phyloP scores from a whole-genome alignment of 495 filamentous ascomycete genomes.

The Symbiotaphrina buchneri region DNA sequence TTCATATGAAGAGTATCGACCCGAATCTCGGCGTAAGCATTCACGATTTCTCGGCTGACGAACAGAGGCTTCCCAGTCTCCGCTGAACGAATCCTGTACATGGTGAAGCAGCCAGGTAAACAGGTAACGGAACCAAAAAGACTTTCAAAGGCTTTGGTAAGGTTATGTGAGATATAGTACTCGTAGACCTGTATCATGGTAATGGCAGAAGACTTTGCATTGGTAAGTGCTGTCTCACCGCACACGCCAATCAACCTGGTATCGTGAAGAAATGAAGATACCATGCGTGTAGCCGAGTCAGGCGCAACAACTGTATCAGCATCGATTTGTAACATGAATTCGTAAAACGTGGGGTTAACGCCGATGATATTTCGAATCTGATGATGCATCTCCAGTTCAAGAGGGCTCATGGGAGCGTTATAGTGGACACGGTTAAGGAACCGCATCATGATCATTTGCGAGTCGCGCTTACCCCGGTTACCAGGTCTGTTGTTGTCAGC shows the following conservation, averaged over 20 bases:
- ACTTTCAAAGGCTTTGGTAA: slow-evolving; percentile 96
- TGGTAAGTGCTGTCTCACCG: slow-evolving; percentile 82
- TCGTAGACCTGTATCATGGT: slow-evolving; percentile 99
- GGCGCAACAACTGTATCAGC: slow-evolving; percentile 86
- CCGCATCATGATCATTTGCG: slow-evolving; percentile 93
- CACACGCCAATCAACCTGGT: slow-evolving; percentile 82
- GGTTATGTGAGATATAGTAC: slow-evolving; percentile 97
- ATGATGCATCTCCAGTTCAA: slow-evolving; percentile 96
- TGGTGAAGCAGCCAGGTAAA: slow-evolving; percentile 91
- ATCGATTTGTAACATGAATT: slow-evolving; percentile 92
- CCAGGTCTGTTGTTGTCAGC: slow-evolving; percentile 36
- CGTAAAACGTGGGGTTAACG: slow-evolving; percentile 95
- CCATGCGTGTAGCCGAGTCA: slow-evolving; percentile 83
- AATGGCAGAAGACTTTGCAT: slow-evolving; percentile 75
- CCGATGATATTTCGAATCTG: slow-evolving; percentile 98
- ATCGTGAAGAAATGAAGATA: slow-evolving; percentile 76
- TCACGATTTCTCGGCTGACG: slow-evolving; percentile 74
- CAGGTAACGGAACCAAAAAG: slow-evolving; percentile 95
- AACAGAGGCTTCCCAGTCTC: slow-evolving; percentile 91
- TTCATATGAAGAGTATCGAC: slow-evolving; percentile 99
- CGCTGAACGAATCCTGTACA: slow-evolving; percentile 90
- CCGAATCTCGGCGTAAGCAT: slow-evolving; percentile 70
- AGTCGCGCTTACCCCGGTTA: slow-evolving; percentile 98
- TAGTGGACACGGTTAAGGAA: slow-evolving; percentile 98
- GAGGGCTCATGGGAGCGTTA: slow-evolving; percentile 81